A percentile compares a stretch with the other conserved stretches of the same genome.
These are phyloP conservation scores for Cucurbita argyrosperma DNA, from an alignment of 306 rosid genomes.

Conservation along the genomic window DNA sequence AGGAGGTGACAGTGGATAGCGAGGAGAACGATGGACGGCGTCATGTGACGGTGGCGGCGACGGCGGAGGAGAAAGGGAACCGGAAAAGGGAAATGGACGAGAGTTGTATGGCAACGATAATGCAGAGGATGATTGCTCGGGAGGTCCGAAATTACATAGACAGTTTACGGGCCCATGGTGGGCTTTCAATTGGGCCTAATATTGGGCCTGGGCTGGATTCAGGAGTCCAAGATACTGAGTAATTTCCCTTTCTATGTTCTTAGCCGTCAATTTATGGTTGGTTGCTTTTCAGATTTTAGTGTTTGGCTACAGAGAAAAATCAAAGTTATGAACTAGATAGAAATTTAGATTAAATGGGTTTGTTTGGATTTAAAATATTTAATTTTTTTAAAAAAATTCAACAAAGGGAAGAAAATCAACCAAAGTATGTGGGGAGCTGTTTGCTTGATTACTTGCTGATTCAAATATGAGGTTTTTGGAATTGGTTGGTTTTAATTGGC, in stretches of 20 bases:
- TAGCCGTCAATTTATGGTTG: neutral
- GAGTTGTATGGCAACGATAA: constrained; percentile 20
- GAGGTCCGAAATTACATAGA: constrained; percentile 59
- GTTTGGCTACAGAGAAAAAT: neutral
- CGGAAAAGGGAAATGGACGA: constrained; percentile 11
- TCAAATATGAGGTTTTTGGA: neutral
- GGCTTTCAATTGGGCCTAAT: neutral
- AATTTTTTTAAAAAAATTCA: neutral
- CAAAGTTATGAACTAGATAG: neutral
- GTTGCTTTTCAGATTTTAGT: neutral
- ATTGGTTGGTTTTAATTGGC: neutral
- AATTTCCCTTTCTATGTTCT: neutral
- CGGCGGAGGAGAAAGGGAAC: neutral
- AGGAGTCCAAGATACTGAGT: neutral
- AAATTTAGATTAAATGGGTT: neutral
- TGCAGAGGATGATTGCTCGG: constrained; percentile 51
- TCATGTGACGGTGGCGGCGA: neutral
- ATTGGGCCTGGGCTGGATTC: constrained; percentile 1
- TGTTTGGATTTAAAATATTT: neutral
- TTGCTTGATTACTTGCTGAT: neutral
- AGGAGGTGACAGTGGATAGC: constrained; percentile 7
- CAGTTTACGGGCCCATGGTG: constrained; percentile 14
- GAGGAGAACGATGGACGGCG: neutral
- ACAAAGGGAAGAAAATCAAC: neutral
- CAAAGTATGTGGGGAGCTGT: neutral